Percentiles rank a stretch among this genome's conserved stretches.
phyloP scores from a whole-genome alignment of 2,329 filamentous ascomycete genomes.

The Ceratocystis eucalypticola region DNA sequence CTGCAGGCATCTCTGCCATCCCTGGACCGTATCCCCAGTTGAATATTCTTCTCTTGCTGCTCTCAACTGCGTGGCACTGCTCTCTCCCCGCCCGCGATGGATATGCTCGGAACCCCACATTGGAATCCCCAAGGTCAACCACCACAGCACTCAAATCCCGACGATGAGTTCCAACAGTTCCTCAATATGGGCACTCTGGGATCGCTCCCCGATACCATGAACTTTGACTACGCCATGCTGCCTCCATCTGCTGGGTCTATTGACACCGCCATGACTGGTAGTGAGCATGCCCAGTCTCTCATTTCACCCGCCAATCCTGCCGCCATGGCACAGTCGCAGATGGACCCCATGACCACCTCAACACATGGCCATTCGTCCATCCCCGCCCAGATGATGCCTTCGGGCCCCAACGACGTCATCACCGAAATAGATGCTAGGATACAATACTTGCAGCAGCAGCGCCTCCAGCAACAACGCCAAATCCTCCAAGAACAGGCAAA shows the following conservation, averaged over 20 bases:
- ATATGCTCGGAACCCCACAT: conserved; percentile 20
- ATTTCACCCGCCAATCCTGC: conserved; percentile 22
- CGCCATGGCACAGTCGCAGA: conserved; percentile 13
- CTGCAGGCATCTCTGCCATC: too few species aligned
- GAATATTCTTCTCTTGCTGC: not conserved
- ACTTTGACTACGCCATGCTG: conserved; percentile 41
- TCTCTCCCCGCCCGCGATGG: conserved; percentile 4
- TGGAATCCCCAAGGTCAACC: conserved; percentile 48
- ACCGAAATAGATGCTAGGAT: conserved; percentile 52
- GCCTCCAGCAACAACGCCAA: conserved; percentile 44
- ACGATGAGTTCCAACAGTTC: conserved; percentile 53
- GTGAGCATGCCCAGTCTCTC: conserved; percentile 28
- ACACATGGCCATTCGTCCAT: conserved; percentile 36
- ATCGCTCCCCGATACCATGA: conserved; percentile 38
- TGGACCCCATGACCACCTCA: conserved; percentile 24
- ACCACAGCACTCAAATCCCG: conserved; percentile 32
- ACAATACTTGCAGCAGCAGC: conserved; percentile 51
- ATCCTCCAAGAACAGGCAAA: conserved; percentile 41
- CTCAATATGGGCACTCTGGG: conserved; percentile 47
- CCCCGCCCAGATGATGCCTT: conserved; percentile 34
- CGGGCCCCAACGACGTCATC: conserved; percentile 38
- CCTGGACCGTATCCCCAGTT: not conserved
- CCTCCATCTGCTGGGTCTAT: conserved; percentile 29
- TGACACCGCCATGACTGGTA: conserved; percentile 39
- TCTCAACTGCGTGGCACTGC: not conserved